phyloP scores from a whole-genome alignment of 2,329 filamentous ascomycete genomes.

The Torrubiellomyces zombiae region DNA sequence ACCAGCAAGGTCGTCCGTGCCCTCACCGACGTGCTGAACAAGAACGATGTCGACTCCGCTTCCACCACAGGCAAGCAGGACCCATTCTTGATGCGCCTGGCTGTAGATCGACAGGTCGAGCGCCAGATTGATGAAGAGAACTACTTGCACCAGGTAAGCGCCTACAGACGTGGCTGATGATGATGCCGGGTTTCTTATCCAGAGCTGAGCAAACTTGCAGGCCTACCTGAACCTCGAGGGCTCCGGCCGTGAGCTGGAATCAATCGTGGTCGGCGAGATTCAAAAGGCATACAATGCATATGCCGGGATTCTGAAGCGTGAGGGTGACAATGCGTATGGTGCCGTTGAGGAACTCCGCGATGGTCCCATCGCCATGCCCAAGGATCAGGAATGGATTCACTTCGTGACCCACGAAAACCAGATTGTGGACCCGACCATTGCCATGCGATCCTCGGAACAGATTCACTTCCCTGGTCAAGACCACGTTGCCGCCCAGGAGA shows the following conservation, averaged over 20 bases:
- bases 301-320: conserved; percentile 77
- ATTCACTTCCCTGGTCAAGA: conserved; percentile 87
- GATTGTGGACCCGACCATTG: conserved; percentile 71
- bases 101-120: conserved; percentile 80
- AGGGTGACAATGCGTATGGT: conserved; percentile 66
- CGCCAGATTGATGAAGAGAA: conserved; percentile 94
- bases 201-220: no score
- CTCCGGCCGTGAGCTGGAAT: conserved; percentile 86
- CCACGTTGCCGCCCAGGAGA: conserved; percentile 65
- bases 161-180: no score
- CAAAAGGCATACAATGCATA: conserved; percentile 96
- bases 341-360: conserved; percentile 66
- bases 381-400: conserved; percentile 76
- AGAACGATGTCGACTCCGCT: conserved; percentile 62
- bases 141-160: conserved; percentile 74
- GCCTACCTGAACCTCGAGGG: conserved; percentile 89
- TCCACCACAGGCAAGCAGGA: conserved; percentile 69
- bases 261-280: conserved; percentile 91
- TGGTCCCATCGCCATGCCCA: conserved; percentile 82
- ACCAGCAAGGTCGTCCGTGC: conserved; percentile 65
- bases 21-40: conserved; percentile 66
- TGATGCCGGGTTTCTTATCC: no score
- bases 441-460: conserved; percentile 60
- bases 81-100: conserved; percentile 72
- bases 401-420: conserved; percentile 71